Percentiles rank a stretch among this genome's conserved stretches.
Conservation (phyloP, 768 basidiomycete genomes). For the Lactarius trivialis region DNA sequence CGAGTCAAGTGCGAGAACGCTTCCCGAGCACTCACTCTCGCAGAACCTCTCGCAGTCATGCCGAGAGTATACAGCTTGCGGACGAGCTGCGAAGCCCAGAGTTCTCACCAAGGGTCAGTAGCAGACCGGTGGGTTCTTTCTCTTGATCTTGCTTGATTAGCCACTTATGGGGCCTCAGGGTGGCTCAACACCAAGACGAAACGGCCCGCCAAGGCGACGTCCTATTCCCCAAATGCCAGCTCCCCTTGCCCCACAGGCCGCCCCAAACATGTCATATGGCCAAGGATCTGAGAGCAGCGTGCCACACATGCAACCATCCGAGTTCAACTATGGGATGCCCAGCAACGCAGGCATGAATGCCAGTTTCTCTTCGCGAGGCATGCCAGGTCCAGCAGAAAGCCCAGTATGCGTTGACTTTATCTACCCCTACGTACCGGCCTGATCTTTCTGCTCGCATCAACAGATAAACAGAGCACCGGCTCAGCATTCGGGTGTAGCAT, state of each 20-base stretch:
- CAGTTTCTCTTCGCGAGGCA: not conserved
- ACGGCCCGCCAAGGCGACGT: constrained; percentile 8
- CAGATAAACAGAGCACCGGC: not conserved
- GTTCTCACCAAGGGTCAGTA: not conserved
- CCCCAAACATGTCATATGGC: not conserved
- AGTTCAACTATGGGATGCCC: not conserved
- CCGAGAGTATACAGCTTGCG: not conserved
- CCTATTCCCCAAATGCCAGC: constrained; percentile 16
- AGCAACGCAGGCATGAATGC: not conserved
- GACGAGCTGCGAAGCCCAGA: not conserved
- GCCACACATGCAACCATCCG: not conserved
- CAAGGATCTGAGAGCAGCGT: not conserved
- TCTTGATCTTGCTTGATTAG: not conserved
- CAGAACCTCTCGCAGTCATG: not conserved
- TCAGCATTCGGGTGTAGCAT: not conserved
- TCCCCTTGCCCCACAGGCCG: constrained; percentile 12
- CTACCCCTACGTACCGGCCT: not conserved
- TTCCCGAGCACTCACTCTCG: not conserved
- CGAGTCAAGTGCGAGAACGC: not conserved
- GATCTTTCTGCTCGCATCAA: not conserved
- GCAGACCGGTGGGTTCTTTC: constrained; percentile 3
- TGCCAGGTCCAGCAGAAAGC: not conserved
- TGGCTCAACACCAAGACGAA: not conserved
- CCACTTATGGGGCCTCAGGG: not conserved
- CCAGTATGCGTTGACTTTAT: constrained; percentile 1